phyloP scores from a whole-genome alignment of 2,329 filamentous ascomycete genomes.

The Cladosporium sp. region DNA sequence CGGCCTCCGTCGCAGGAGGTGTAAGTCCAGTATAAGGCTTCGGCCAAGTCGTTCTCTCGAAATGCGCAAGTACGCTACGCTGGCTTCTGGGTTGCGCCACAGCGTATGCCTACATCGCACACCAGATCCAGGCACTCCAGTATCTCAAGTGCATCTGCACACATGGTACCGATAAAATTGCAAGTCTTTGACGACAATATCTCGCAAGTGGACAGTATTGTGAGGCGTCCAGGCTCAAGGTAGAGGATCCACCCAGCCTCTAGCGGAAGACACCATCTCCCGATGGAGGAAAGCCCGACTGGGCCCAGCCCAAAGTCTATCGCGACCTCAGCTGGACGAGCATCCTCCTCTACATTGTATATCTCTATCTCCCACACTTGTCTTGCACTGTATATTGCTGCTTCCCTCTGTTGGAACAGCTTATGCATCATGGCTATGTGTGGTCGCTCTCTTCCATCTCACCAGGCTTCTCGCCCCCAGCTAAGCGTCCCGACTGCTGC shows the following conservation, averaged over 20 bases:
- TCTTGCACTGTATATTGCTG: background rate
- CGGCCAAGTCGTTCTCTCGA: background rate
- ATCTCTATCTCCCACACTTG: background rate
- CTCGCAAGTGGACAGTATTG: background rate
- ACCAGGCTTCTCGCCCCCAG: background rate
- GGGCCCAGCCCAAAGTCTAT: conserved; percentile 7
- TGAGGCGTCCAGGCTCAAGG: background rate
- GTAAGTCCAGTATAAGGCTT: background rate
- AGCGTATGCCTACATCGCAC: background rate
- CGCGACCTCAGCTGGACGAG: background rate
- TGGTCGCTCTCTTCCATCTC: background rate
- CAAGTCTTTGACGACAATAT: background rate
- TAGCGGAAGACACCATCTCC: conserved; percentile 1
- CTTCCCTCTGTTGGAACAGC: background rate
- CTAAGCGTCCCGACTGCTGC: background rate
- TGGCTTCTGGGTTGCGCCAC: background rate
- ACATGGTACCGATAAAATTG: background rate
- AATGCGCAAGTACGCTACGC: background rate
- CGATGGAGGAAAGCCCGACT: background rate
- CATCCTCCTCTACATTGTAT: background rate
- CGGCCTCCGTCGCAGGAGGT: background rate
- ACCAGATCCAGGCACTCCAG: background rate
- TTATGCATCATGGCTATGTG: background rate
- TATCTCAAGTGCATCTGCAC: background rate
- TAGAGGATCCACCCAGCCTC: background rate